Evolutionary conservation across 345 rosid genomes (phyloP).

Genomic region (Laguncularia racemosa): DNA sequence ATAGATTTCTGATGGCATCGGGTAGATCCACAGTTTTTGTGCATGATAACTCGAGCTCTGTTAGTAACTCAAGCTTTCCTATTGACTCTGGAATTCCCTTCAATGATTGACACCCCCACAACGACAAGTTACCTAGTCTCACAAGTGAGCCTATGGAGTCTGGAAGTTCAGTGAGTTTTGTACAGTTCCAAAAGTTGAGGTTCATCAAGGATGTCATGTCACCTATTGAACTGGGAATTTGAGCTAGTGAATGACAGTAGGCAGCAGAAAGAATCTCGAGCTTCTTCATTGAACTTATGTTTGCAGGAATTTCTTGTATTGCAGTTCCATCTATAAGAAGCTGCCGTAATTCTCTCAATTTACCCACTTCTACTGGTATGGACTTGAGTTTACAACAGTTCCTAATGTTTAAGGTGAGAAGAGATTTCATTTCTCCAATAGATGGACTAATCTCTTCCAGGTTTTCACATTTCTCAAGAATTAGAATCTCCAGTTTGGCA

Average conservation of each 20-base stretch:
- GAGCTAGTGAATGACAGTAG: neutral
- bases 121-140: conserved; percentile 2
- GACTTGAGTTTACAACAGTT: neutral
- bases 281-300: conserved; percentile 2
- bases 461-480: conserved; percentile 1
- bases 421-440: neutral
- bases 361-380: neutral
- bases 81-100: neutral
- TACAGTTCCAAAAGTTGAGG: neutral
- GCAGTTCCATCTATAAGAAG: neutral
- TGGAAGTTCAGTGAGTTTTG: neutral
- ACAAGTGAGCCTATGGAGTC: neutral
- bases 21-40: fast-evolving
- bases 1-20: neutral
- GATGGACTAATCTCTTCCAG: conserved; percentile 1
- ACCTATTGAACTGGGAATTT: conserved; percentile 1
- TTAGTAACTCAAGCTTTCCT: neutral
- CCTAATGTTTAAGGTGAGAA: neutral
- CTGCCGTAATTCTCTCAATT: neutral
- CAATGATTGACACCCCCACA: neutral
- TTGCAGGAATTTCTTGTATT: neutral
- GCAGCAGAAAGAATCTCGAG: neutral
- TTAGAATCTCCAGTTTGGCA: conserved; percentile 1
- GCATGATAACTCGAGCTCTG: fast-evolving
- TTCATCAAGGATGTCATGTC: neutral